These are phyloP conservation scores for Kwoniella sp. DNA, from an alignment of 768 basidiomycete species.

Conservation along the genomic window DNA sequence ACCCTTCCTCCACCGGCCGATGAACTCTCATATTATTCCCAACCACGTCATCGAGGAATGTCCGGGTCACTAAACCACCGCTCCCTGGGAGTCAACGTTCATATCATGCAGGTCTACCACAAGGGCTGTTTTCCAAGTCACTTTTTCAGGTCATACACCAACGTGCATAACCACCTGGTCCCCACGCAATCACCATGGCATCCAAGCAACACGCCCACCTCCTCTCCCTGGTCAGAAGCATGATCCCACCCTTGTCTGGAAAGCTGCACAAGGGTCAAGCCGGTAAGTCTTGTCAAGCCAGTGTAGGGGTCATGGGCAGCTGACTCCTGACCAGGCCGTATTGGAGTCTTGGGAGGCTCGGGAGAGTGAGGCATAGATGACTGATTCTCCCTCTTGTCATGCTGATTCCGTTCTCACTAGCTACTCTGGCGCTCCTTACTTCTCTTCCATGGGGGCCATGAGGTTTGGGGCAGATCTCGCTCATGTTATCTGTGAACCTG, in stretches of 20 bases:
- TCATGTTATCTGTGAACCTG: constrained; percentile 94
- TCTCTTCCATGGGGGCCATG: constrained; percentile 84
- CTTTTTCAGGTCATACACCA: no score
- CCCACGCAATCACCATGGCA: constrained; percentile 10
- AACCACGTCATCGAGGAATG: no score
- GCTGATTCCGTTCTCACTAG: no score
- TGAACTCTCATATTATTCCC: no score
- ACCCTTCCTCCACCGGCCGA: no score
- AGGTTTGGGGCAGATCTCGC: constrained; percentile 89
- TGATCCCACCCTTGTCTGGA: constrained; percentile 86
- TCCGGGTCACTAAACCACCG: no score
- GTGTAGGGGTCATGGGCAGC: no score
- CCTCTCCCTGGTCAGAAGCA: constrained; percentile 61
- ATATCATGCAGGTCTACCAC: no score
- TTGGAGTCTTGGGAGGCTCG: constrained; percentile 90
- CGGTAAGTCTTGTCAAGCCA: constrained; percentile 54
- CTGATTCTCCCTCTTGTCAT: neutral
- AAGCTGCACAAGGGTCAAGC: constrained; percentile 93
- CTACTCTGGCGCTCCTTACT: constrained; percentile 96
- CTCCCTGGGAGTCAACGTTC: no score
- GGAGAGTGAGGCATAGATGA: constrained; percentile 64
- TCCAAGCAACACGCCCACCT: constrained; percentile 40
- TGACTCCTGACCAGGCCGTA: constrained; percentile 58
- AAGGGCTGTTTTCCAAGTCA: no score
- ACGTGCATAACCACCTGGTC: no score